These are phyloP conservation scores for Geotrichum ghanense DNA, from an alignment of 805 yeast species.

Conservation along the genomic window DNA sequence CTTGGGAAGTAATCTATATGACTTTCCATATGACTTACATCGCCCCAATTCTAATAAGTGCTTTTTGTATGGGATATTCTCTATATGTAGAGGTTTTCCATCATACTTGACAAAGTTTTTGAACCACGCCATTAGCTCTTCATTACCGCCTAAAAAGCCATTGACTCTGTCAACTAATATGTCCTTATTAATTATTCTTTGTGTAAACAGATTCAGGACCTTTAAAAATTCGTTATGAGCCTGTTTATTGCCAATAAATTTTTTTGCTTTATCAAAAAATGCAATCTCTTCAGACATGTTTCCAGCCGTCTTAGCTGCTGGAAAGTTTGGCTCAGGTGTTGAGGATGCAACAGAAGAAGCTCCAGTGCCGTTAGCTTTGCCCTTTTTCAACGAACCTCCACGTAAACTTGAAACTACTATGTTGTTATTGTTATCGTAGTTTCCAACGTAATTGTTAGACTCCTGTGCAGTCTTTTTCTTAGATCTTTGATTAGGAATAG, in stretches of 20 bases:
- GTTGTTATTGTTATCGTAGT: neutral
- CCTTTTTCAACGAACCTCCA: neutral
- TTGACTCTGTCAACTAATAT: slow-evolving; percentile 77
- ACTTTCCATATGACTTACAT: slow-evolving; percentile 92
- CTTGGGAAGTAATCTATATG: slow-evolving; percentile 85
- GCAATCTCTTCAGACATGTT: slow-evolving; percentile 74
- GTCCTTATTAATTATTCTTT: slow-evolving; percentile 75
- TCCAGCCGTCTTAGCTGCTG: slow-evolving; percentile 36
- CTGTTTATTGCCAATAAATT: slow-evolving; percentile 77
- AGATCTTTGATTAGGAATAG: neutral
- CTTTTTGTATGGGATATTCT: slow-evolving; percentile 75
- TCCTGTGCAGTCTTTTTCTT: neutral
- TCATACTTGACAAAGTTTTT: slow-evolving; percentile 83
- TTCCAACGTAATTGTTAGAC: neutral
- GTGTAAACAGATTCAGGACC: slow-evolving; percentile 75
- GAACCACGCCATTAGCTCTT: slow-evolving; percentile 83
- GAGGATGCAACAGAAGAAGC: slow-evolving; percentile 74
- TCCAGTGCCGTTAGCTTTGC: slow-evolving; percentile 5
- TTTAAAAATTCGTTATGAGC: slow-evolving; percentile 88
- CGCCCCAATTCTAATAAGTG: slow-evolving; percentile 81
- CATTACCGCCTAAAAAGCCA: slow-evolving; percentile 69
- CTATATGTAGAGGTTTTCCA: slow-evolving; percentile 76
- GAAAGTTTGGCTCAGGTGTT: slow-evolving; percentile 65
- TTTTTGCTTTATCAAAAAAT: slow-evolving; percentile 87
- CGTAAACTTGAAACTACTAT: slow-evolving; percentile 1